Conservation (phyloP, 495 filamentous ascomycete genomes). For the Penicillium coprophilum region DNA sequence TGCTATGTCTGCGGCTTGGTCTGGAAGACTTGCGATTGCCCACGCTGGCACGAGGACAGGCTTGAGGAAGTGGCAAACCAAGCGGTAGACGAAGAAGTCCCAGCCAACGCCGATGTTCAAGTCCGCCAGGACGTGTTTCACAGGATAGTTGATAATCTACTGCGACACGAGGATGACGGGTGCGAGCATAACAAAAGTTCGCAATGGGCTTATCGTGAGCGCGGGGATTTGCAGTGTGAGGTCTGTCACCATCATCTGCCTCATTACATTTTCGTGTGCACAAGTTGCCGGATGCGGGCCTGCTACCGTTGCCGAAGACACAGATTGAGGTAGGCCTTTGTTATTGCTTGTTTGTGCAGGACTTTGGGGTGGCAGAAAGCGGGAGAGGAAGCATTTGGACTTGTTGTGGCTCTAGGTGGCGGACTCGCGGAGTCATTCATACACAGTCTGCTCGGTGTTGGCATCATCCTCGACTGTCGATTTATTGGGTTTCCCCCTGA, state of each 20-base stretch:
- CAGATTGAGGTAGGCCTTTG: slow-evolving; percentile 7
- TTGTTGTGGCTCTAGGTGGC: background rate
- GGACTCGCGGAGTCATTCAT: background rate
- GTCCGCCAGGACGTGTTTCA: slow-evolving; percentile 4
- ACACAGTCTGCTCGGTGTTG: background rate
- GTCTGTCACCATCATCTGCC: slow-evolving; percentile 9
- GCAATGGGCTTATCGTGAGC: slow-evolving; percentile 19
- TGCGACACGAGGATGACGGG: slow-evolving; percentile 11
- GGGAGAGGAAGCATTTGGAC: background rate
- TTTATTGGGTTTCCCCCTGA: background rate
- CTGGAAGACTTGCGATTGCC: slow-evolving; percentile 1
- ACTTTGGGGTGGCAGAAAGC: background rate
- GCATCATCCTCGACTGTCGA: background rate
- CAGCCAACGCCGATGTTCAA: background rate
- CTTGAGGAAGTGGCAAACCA: background rate
- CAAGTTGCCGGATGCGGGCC: slow-evolving; percentile 12
- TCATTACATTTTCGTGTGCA: slow-evolving; percentile 19
- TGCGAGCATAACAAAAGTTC: slow-evolving; percentile 15
- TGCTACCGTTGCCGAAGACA: slow-evolving; percentile 19
- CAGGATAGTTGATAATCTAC: slow-evolving; percentile 5
- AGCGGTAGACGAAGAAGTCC: background rate
- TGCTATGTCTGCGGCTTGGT: slow-evolving; percentile 15
- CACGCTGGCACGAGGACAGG: background rate
- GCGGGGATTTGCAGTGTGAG: slow-evolving; percentile 17
- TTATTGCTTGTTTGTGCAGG: background rate